Base-by-base conservation (phyloP, 1,284 basidiomycete species). In the Cryptococcus sp. region DNA sequence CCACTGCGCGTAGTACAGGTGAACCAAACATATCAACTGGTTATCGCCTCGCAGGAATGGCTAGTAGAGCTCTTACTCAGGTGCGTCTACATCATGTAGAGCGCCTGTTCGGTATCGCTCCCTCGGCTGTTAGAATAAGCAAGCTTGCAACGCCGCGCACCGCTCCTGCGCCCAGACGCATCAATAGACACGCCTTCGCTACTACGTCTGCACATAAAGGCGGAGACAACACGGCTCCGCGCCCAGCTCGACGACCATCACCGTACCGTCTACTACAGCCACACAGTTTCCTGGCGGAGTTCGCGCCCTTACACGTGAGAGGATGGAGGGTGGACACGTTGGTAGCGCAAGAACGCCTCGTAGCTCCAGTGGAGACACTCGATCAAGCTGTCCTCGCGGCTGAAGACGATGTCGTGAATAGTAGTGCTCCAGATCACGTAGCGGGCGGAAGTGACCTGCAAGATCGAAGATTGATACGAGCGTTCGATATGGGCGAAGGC, bases 261-360 rank as follows among this genome's bases (percentile, higher is more conserved):
- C 73, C 73, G 0, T 77, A 77, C 54, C 71, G 73, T 16, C 61
- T 73, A 19, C 40, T 69, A 35, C 63, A 62, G 6, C 68, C 68
- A 25, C 60, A 65, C 5, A 58, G 62, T n/a, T 75, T 75, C 60
- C 58, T 66, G 6, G 59, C 59, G 1, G 35, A 63, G 10, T 73
- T 73, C 50, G 69, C 70, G 1, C 70, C 72, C 7, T 62, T 75
- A 5, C 70, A 72, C 42, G 65, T 66, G 16, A 54, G 54, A 38
- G 73, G 72, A 16, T 77, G 73, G 73, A 63, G 71, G 2, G 60
- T 75, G 0, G 66, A 62, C 17, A 5, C 30, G 3, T 52, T 71
- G 0, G 53, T 63, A 17, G 40, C 47, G 17, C 40, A 53, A 23
- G 48, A 51, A 20, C 35, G 52, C 19, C 49, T 52, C 17, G 25